These are phyloP conservation scores for Apiosordaria backusii DNA, from an alignment of 495 filamentous ascomycete species.

Conservation along the genomic window DNA sequence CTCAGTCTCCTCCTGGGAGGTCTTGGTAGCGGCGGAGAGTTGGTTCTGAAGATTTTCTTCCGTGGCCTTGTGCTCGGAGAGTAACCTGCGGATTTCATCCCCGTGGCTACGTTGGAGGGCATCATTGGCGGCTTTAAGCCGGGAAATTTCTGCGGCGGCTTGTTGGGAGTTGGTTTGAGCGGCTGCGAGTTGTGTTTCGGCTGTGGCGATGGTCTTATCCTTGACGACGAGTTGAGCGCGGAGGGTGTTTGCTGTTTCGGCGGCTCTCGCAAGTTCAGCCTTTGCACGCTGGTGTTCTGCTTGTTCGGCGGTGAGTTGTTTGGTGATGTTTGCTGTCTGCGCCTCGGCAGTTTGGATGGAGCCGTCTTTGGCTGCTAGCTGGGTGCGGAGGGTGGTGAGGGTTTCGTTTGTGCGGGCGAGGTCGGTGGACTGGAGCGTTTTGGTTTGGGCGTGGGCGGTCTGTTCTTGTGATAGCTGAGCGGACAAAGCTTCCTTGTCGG, in stretches of 20 bases:
- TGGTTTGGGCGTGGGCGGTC: conserved; percentile 67
- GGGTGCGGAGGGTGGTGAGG: conserved; percentile 64
- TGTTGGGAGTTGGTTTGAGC: not conserved
- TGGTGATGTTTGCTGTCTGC: conserved; percentile 56
- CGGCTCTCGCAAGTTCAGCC: not conserved
- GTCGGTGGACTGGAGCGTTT: conserved; percentile 64
- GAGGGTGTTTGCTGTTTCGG: not conserved
- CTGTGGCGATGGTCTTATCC: not conserved
- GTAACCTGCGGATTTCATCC: not conserved
- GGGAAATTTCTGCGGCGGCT: conserved; percentile 58
- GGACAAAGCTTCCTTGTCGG: conserved; percentile 61
- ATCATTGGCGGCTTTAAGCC: conserved; percentile 65
- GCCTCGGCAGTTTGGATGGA: conserved; percentile 62
- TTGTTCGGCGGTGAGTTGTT: conserved; percentile 65
- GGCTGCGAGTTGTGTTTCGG: not conserved
- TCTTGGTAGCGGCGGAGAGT: conserved; percentile 27
- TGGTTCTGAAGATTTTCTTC: not conserved
- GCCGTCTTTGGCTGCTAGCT: conserved; percentile 63
- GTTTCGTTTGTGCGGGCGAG: conserved; percentile 60
- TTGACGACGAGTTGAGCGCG: not conserved
- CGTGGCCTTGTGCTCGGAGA: not conserved
- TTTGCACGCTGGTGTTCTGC: conserved; percentile 58
- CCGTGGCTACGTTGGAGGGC: conserved; percentile 54
- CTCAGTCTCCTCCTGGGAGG: conserved; percentile 39
- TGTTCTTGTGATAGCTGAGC: conserved; percentile 73